phyloP scores from a whole-genome alignment of 345 rosid genomes.

The Gossypium anomalum region DNA sequence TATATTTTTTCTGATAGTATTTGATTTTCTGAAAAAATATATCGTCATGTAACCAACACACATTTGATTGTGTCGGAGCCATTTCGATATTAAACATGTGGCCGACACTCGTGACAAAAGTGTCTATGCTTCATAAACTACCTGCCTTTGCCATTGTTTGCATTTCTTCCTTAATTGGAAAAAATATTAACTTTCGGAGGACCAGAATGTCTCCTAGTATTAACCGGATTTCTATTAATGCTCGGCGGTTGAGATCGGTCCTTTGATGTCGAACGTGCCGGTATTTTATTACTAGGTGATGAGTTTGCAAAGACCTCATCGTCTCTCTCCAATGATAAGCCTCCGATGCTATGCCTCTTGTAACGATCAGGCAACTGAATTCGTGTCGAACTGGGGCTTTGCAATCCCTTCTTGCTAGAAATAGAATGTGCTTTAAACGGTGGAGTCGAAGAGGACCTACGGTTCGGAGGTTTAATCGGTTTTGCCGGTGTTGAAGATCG shows the following conservation, averaged over 20 bases:
- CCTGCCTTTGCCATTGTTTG: slow-evolving; percentile 6
- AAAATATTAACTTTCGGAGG: slow-evolving; percentile 37
- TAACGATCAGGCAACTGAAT: slow-evolving; percentile 41
- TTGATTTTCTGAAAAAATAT: no score
- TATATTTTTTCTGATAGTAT: no score
- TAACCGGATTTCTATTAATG: slow-evolving; percentile 23
- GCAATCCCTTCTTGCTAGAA: slow-evolving; percentile 29
- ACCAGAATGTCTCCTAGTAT: slow-evolving; percentile 43
- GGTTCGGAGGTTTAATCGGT: slow-evolving; percentile 34
- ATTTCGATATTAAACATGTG: not conserved
- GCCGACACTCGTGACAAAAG: not conserved
- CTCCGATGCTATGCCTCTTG: slow-evolving; percentile 56
- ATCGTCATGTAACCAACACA: not conserved
- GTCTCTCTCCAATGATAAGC: slow-evolving; percentile 41
- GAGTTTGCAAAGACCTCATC: slow-evolving; percentile 53
- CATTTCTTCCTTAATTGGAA: slow-evolving; percentile 11
- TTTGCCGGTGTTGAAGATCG: slow-evolving; percentile 38
- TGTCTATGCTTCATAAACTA: not conserved
- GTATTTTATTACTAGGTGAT: slow-evolving; percentile 48
- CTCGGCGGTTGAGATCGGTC: slow-evolving; percentile 30
- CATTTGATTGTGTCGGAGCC: not conserved
- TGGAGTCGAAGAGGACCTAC: slow-evolving; percentile 49
- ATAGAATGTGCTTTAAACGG: slow-evolving; percentile 36
- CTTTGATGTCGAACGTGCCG: slow-evolving; percentile 44
- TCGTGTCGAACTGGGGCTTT: slow-evolving; percentile 45